Evolutionary conservation across 1,284 basidiomycete genomes (phyloP), one percentile per base, ranked within the genome.

Genomic region (Pseudozyma thailandica): DNA sequence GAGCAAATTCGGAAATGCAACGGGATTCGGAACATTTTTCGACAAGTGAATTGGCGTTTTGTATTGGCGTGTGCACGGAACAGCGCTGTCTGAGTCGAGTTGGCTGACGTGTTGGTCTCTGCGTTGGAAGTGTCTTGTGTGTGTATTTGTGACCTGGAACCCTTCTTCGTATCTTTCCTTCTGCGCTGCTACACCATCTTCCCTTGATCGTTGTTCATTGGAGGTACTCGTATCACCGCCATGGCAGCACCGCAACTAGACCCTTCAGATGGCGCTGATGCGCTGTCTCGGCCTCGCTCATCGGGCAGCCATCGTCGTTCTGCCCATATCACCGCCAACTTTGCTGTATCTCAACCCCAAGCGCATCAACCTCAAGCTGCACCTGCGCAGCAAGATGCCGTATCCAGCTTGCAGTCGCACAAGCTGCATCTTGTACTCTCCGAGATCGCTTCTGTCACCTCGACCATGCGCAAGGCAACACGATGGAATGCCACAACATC

Each of bases 391-490:
- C 35, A 31, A 2, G 26, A 41, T 23, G 57, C 18, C 4, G 48
- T 31, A 10, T 38, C 66, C 9, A 45, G 50, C 18, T 38, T 72
- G 38, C 60, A 72, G 21, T 30, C 70, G 7, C 70, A 72, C 37
- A 57, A 56, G 58, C 52, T 76, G 86, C 92, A 94, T 87, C 88
- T 94, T 44, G 83, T 95, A 25, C 87, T 90, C 66, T 90, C 92
- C 35, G 94, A 98, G 86, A 92, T 97, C 70, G 87, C 94, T 54
- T 87, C 92, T 12, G 92, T 98, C 74, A 96, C 93, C 38, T 93
- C 93, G 4, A 88, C 89, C n/a, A 96, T 98, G 92, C 91, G 95
- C 83, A 93, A 94, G 85, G 74, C 72, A 23, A 61, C 74, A 20
- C 58, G 78, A 18, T 78, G 72, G 72, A 68, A 50, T 26, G 56